Base-by-base conservation (phyloP, 208 protist genomes). In the Trypanosoma cruzi region DNA sequence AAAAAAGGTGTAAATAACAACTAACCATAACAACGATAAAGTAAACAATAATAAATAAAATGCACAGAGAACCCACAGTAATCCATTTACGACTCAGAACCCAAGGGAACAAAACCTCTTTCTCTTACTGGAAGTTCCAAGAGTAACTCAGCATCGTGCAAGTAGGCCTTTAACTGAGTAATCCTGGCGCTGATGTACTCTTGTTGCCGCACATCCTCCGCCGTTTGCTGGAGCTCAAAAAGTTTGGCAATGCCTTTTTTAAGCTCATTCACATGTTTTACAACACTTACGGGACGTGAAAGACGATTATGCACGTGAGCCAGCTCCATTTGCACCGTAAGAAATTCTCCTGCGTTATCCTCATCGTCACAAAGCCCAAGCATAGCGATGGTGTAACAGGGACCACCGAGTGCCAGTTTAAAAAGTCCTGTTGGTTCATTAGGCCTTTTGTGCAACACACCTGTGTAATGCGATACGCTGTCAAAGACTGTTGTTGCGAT, bases 351-450 rank as follows among this genome's bases (percentile, higher is more conserved):
- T 1, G 84, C 71, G 56, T 88, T 76, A 13, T 82, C 75, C 54
- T 94, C 88, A 57, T 91, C 88, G 54, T 94, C 86, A 60, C 78
- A 81, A 52, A 94, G 71, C 53, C 88, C 85, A 48, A 85, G 65
- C 60, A 91, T 68, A 37, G 80, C 82, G 20, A 94, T 67, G 0
- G 88, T 82, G 67, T 81, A 75, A 57, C 75, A 80, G 28, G 77
- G 66, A 8, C 79, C 88, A 49, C 71, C 77, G 61, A 92, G 75
- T 40, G 87, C 71, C 61, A 77, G 71, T 28, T 77, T 77, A 63
- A 94, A 92, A 31, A 94, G 65, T 31, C 84, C 79, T 28, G 87
- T 79, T 55, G 84, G 88, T 49, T 94, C 85, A 10, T 59, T 50
- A 2, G 79, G 54, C 52, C 75, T 68, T 22, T 77, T 70, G 31